These are phyloP conservation scores for Aspergillus sp. DNA, from an alignment of 2,329 filamentous ascomycete genomes.

Conservation along the genomic window DNA sequence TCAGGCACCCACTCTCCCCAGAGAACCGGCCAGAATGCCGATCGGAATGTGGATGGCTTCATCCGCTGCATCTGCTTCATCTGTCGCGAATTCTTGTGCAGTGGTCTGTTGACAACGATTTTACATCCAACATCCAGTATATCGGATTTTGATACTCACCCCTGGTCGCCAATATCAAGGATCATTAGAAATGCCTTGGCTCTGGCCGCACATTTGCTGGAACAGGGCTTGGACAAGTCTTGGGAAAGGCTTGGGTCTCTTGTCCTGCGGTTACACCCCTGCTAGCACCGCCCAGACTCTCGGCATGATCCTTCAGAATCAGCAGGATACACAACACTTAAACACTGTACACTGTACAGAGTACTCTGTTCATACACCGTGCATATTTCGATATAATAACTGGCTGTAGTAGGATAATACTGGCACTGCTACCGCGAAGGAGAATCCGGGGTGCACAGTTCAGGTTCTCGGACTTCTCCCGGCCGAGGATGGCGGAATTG, in stretches of 20 bases:
- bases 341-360: neutral
- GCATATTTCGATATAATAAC: no score
- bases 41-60: neutral
- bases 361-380: no score
- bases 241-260: slow-evolving; percentile 4
- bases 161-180: neutral
- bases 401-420: no score
- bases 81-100: neutral
- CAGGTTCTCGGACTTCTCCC: no score
- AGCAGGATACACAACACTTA: neutral
- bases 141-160: neutral
- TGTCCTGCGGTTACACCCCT: neutral
- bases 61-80: neutral
- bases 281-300: neutral
- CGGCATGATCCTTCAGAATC: neutral
- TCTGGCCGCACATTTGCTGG: neutral
- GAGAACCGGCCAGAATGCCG: neutral
- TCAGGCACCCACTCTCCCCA: no score
- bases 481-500: no score
- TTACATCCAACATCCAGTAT: neutral
- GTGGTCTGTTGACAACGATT: neutral
- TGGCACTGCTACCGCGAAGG: no score
- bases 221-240: neutral
- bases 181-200: slow-evolving; percentile 4
- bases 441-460: no score